Base-by-base conservation (phyloP, 2,329 filamentous ascomycete genomes). In the Talaromyces sp. region DNA sequence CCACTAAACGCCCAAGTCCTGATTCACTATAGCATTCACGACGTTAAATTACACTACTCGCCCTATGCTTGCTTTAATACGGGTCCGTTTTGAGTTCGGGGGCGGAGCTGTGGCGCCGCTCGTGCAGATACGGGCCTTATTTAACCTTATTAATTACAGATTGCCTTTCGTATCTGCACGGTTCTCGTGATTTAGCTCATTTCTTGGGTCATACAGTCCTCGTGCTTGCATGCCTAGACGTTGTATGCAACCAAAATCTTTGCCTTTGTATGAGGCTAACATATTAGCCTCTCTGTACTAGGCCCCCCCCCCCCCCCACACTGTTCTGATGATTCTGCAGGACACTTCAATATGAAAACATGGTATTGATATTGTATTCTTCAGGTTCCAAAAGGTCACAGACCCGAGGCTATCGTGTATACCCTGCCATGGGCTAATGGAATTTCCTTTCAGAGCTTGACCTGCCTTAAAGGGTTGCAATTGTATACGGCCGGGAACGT, bases 401-500 rank as follows among this genome's bases (percentile, higher is more conserved):
- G n/a, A 10, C 22, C 15, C n/a, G 22, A 8, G n/a, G 13, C 7
- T 45, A 5, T 28, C 22, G 10, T 10, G 9, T 31, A 45, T 28
- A 22, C 39, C 22, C 28, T n/a, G 41, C 28, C 41, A 45, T 45
- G 17, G 7, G 5, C 3, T 21, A 45, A n/a, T 45, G 3, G 6
- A 9, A 28, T 15, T 45, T 45, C 22, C 22, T 45, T 45, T 45
- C 22, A 45, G 15, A 28, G 41, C 41, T 45, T 13, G 15, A 15
- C 7, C 21, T 28, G 28, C 22, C 13, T 21, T 11, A 22, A 45
- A 45, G 3, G 41, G 41, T 28, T 45, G 22, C 41, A 45, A 28
- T 45, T n/a, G n/a, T 45, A 13, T 5, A 41, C 19, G 5, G 15
- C 19, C 39, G 13, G 19, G 39, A 22, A 66, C 22, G 63, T 70